Evolutionary conservation across 805 yeast species (phyloP).

Genomic region (Saccharomycopsis fermentans): DNA sequence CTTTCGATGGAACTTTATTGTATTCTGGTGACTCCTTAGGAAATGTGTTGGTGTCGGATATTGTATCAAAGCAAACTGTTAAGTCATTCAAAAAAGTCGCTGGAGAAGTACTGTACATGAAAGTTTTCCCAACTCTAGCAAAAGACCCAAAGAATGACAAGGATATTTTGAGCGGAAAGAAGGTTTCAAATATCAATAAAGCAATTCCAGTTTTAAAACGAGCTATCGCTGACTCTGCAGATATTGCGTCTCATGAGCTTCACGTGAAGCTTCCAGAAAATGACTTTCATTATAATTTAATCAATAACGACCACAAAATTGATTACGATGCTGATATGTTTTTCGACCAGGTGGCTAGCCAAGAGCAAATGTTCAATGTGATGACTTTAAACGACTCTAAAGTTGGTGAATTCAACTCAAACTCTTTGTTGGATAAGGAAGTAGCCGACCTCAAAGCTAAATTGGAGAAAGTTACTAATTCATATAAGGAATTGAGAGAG

Average conservation of each 20-base stretch:
- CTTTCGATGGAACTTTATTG: slow-evolving; percentile 66
- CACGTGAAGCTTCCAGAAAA: slow-evolving; percentile 26
- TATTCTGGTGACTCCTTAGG: slow-evolving; percentile 73
- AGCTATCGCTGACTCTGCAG: slow-evolving; percentile 31
- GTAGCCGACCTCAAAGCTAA: slow-evolving; percentile 32
- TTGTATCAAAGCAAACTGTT: slow-evolving; percentile 56
- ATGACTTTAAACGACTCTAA: neutral
- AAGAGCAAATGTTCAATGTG: slow-evolving; percentile 5
- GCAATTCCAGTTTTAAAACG: slow-evolving; percentile 60
- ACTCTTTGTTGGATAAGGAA: neutral
- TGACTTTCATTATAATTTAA: slow-evolving; percentile 25
- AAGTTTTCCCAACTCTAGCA: slow-evolving; percentile 19
- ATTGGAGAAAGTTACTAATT: slow-evolving; percentile 41
- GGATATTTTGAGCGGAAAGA: slow-evolving; percentile 27
- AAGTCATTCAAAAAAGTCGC: slow-evolving; percentile 30
- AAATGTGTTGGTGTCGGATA: slow-evolving; percentile 55
- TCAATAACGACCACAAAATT: slow-evolving; percentile 18
- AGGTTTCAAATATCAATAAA: slow-evolving; percentile 24
- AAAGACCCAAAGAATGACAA: slow-evolving; percentile 4
- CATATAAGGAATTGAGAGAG: slow-evolving; percentile 47
- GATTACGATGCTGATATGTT: slow-evolving; percentile 38
- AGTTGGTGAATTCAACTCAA: slow-evolving; percentile 21
- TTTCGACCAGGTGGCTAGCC: slow-evolving; percentile 25
- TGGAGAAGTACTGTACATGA: slow-evolving; percentile 28
- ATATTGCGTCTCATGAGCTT: slow-evolving; percentile 35